Evolutionary conservation across 169 alveolate species (phyloP), one percentile per base, ranked within the genome.

Genomic region (Theileria sp.): DNA sequence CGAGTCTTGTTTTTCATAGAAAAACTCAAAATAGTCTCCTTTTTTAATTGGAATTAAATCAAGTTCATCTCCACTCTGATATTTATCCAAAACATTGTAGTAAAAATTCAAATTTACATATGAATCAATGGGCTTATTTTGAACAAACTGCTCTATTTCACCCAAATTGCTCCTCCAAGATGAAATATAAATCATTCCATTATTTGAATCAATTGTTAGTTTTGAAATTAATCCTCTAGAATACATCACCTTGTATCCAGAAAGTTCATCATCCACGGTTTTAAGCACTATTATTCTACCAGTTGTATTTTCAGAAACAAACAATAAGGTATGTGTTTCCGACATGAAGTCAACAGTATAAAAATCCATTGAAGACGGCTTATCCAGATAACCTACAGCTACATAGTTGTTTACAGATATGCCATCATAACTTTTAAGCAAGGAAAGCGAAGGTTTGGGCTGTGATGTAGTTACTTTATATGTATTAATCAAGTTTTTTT

Each of bases 151-250:
- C 13, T 44, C 44, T 62, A 66, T 70, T 19, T 30, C 44, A 15
- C 89, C 89, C 8, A 64, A 68, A 34, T 75, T 19, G 17, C 30
- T 67, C 13, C 82, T 67, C 87, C 87, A 83, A n/a, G 82, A 17
- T 23, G 89, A 83, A 12, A 83, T 34, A 60, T 65, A 28, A 23
- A 81, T n/a, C 49, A 49, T 30, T 13, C 34, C 10, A 7, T n/a
- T 23, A 4, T 28, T 34, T 13, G 67, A 17, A 49, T 76, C 70
- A 19, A 78, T 44, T 23, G 28, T 38, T 1, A 83, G 3, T 7
- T 17, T 26, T 6, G 69, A 54, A 25, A 77, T 12, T 21, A 51
- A 23, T 12, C 74, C 81, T 12, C 44, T 1, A 17, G 89, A 61
- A 36, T 28, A 38, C 12, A 83, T 77, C 5, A 68, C 83, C 71